Conservation (phyloP, 805 yeast species). For the Grigorovia humatica region DNA sequence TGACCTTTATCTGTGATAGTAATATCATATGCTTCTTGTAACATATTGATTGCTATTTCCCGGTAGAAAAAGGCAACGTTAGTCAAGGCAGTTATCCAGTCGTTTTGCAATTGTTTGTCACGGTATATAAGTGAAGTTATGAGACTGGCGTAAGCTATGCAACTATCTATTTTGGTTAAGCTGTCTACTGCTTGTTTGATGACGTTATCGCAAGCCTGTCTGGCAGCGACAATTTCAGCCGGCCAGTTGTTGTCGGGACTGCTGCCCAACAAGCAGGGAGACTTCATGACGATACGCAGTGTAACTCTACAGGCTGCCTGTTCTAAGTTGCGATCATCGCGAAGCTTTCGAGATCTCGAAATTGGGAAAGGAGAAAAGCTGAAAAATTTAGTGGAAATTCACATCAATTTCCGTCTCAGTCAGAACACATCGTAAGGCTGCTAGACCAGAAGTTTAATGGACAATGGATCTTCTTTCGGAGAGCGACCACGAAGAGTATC, state of each 20-base stretch:
- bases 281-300: neutral
- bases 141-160: constrained; percentile 3
- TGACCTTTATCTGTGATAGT: constrained; percentile 9
- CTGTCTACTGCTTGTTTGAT: neutral
- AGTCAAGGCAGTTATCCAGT: constrained; percentile 7
- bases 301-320: neutral
- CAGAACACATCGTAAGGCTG: too few species aligned
- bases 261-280: neutral
- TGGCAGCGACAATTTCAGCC: neutral
- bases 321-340: too few species aligned
- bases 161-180: constrained; percentile 5
- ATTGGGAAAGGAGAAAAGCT: too few species aligned
- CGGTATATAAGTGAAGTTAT: neutral
- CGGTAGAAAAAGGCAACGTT: constrained; percentile 16
- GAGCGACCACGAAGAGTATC: constrained; percentile 16
- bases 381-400: too few species aligned
- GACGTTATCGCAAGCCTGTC: neutral
- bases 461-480: constrained; percentile 25
- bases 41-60: constrained; percentile 14
- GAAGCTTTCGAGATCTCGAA: too few species aligned
- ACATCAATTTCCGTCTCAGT: too few species aligned
- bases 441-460: too few species aligned
- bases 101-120: constrained; percentile 3
- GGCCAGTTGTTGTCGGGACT: neutral
- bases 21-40: constrained; percentile 19